Evolutionary conservation across 768 basidiomycete genomes (phyloP).

Genomic region (Suillus occidentalis): DNA sequence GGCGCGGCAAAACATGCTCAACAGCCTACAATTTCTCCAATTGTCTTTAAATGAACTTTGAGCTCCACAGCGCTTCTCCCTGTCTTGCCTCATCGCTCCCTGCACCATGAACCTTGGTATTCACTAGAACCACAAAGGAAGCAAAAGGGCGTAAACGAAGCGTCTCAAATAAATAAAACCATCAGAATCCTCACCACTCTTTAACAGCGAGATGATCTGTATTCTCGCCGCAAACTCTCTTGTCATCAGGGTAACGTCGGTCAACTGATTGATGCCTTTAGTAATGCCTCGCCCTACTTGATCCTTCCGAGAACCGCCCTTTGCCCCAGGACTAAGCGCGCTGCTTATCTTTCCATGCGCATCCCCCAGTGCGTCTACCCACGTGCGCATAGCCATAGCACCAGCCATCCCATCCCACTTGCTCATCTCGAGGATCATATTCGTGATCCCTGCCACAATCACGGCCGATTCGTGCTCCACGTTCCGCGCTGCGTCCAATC

Average conservation of each 20-base stretch:
- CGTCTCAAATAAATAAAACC: neutral
- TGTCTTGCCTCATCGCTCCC: constrained; percentile 52
- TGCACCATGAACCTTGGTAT: constrained; percentile 45
- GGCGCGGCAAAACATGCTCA: neutral
- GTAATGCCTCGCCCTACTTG: constrained; percentile 48
- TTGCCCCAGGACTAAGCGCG: constrained; percentile 2
- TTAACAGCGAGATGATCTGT: constrained; percentile 53
- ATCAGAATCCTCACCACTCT: constrained; percentile 40
- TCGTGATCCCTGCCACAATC: constrained; percentile 52
- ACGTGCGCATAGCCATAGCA: constrained; percentile 56
- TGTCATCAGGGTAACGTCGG: constrained; percentile 51
- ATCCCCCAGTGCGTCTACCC: constrained; percentile 49
- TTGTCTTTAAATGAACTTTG: constrained; percentile 44
- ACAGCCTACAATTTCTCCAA: no score
- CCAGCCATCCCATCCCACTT: constrained; percentile 58
- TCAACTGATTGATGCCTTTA: constrained; percentile 50
- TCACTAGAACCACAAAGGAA: constrained; percentile 34
- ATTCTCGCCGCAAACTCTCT: constrained; percentile 54
- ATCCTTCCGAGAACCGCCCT: constrained; percentile 36
- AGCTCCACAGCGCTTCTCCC: constrained; percentile 53
- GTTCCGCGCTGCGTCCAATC: constrained; percentile 47
- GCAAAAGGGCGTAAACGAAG: constrained; percentile 4
- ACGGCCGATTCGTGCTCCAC: constrained; percentile 48
- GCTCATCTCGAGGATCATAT: constrained; percentile 55
- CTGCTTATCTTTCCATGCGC: constrained; percentile 37